Conservation (phyloP, 768 basidiomycete species). For the Aureoboletus auriporus region DNA sequence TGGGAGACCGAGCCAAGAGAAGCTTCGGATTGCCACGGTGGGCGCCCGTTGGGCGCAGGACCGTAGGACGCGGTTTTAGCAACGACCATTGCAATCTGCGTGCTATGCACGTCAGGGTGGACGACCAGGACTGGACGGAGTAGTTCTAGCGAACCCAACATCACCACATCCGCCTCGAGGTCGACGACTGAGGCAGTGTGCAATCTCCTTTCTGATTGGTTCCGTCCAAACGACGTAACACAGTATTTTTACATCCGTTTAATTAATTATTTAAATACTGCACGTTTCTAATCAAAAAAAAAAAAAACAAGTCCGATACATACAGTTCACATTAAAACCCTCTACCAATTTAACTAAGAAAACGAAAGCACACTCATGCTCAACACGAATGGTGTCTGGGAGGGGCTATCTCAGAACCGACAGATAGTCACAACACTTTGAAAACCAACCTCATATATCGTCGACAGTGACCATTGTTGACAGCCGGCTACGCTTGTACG, state of each 20-base stretch:
- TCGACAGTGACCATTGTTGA: slow-evolving; percentile 50
- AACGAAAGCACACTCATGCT: slow-evolving; percentile 3
- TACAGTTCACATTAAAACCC: neutral
- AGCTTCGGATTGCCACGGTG: slow-evolving; percentile 32
- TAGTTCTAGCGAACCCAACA: slow-evolving; percentile 5
- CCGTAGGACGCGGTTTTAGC: slow-evolving; percentile 3
- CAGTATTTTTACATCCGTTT: neutral
- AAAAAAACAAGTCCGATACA: neutral
- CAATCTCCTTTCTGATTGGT: slow-evolving; percentile 22
- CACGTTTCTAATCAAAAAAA: neutral
- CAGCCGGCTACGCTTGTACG: slow-evolving; percentile 51
- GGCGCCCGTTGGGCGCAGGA: slow-evolving; percentile 18
- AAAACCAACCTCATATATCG: slow-evolving; percentile 21
- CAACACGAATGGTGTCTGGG: slow-evolving; percentile 14
- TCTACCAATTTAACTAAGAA: neutral
- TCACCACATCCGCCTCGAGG: slow-evolving; percentile 16
- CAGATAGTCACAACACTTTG: neutral
- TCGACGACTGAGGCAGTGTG: slow-evolving; percentile 28
- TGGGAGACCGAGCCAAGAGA: slow-evolving; percentile 28
- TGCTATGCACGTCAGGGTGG: slow-evolving; percentile 2
- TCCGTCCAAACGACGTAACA: neutral
- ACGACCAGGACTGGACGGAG: neutral
- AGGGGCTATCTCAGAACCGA: neutral
- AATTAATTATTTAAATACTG: neutral
- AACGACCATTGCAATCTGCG: neutral